A percentile compares a stretch with the other conserved stretches of the same genome.
Conservation (phyloP, 2,329 filamentous ascomycete species). For the Lachnellula hyalina region DNA sequence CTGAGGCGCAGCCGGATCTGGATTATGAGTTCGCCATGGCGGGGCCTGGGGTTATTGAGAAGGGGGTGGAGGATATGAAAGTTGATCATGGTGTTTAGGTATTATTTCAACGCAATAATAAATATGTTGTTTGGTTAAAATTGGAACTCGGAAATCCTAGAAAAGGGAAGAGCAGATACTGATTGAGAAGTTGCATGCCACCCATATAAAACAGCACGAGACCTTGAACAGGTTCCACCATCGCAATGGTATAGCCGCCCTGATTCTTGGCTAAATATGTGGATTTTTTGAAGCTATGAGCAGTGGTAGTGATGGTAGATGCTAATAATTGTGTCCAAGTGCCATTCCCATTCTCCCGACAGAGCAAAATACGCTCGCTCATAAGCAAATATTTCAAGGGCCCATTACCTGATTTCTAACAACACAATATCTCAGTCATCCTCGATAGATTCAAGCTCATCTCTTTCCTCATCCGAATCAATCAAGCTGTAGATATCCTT, state of each 20-base stretch:
- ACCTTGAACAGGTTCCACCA: too few species aligned
- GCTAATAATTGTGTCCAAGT: neutral
- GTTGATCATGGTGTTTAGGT: conserved; percentile 21
- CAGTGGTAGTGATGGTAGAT: too few species aligned
- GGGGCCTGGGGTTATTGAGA: conserved; percentile 28
- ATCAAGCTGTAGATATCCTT: conserved; percentile 3
- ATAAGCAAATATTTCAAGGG: neutral
- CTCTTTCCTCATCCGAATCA: conserved; percentile 7
- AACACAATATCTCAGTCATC: conserved; percentile 13
- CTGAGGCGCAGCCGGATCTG: conserved; percentile 43
- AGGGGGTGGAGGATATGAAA: conserved; percentile 26
- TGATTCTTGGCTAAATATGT: too few species aligned
- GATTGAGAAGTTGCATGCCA: too few species aligned
- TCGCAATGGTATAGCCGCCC: too few species aligned
- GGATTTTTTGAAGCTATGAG: too few species aligned
- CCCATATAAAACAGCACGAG: too few species aligned
- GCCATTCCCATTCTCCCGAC: neutral
- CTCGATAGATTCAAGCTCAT: conserved; percentile 19
- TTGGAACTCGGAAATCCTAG: too few species aligned
- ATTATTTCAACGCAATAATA: neutral
- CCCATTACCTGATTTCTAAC: neutral
- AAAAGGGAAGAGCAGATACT: too few species aligned
- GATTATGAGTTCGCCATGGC: conserved; percentile 42
- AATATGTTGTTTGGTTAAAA: neutral
- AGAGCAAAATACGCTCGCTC: neutral